These are phyloP conservation scores for Colletotrichum navitas DNA, from an alignment of 2,329 filamentous ascomycete species.

Conservation along the genomic window DNA sequence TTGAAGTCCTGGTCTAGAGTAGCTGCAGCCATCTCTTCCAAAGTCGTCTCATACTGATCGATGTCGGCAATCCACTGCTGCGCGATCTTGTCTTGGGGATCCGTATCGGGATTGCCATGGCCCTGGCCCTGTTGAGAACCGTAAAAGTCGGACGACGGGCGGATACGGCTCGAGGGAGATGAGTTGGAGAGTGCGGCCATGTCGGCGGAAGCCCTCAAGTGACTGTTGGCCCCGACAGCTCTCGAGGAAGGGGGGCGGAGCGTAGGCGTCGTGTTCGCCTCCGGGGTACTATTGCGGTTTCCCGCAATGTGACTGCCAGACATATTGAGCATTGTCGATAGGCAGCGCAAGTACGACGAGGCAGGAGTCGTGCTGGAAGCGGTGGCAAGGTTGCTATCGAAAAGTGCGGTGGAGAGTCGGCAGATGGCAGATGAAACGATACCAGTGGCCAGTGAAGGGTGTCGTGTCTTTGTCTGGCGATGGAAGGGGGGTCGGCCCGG, in stretches of 20 bases:
- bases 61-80: conserved; percentile 99
- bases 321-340: conserved; percentile 67
- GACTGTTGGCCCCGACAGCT: conserved; percentile 81
- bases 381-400: conserved; percentile 31
- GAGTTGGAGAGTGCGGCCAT: conserved; percentile 84
- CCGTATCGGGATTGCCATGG: conserved; percentile 77
- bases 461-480: conserved; percentile 38
- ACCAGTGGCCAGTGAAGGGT: conserved; percentile 36
- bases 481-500: conserved; percentile 40
- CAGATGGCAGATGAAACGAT: conserved; percentile 41
- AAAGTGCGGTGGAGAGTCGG: conserved; percentile 19
- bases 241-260: conserved; percentile 87
- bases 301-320: conserved; percentile 77
- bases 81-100: conserved; percentile 91
- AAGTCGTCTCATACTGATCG: conserved; percentile 97
- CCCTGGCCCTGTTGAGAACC: conserved; percentile 77
- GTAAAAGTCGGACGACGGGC: conserved; percentile 95
- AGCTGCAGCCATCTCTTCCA: conserved; percentile 98
- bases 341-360: conserved; percentile 36
- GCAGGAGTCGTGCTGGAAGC: conserved; percentile 23
- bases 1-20: conserved; percentile 99
- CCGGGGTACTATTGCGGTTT: conserved; percentile 97
- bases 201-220: conserved; percentile 94
- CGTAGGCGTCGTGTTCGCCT: conserved; percentile 84
- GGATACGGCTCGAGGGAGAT: conserved; percentile 81